Conservation (phyloP, 148 eudicot genomes). For the Chenopodium album region DNA sequence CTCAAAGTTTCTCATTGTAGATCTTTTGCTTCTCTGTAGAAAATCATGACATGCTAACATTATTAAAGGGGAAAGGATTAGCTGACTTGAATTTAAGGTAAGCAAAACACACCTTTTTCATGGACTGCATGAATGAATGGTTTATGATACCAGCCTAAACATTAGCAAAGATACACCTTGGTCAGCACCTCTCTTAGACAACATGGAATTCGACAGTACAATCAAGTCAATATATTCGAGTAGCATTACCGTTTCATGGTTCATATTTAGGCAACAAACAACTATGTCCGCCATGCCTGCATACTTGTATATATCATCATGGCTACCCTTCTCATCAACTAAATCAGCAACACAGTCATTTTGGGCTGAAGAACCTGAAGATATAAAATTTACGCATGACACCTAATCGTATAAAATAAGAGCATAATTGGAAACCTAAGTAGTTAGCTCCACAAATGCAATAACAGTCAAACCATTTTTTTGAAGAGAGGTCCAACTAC, state of each 20-base stretch:
- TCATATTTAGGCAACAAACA: slow-evolving; percentile 82
- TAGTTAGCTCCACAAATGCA: background rate
- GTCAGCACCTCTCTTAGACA: slow-evolving; percentile 2
- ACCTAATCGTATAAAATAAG: slow-evolving; percentile 2
- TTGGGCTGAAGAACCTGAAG: slow-evolving; percentile 30
- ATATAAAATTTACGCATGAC: slow-evolving; percentile 2
- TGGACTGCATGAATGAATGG: slow-evolving; percentile 65
- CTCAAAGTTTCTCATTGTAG: slow-evolving; percentile 5
- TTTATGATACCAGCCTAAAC: slow-evolving; percentile 76
- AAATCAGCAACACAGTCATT: slow-evolving; percentile 39
- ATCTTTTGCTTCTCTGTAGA: background rate
- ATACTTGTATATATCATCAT: slow-evolving; percentile 62
- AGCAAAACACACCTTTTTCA: slow-evolving; percentile 71
- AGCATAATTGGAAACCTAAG: background rate
- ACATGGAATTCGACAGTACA: background rate
- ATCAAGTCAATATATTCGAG: slow-evolving; percentile 7
- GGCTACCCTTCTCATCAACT: slow-evolving; percentile 88
- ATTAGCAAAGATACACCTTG: slow-evolving; percentile 19
- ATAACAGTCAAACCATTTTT: slow-evolving; percentile 36
- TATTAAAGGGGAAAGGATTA: background rate
- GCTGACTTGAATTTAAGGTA: background rate
- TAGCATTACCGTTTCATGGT: slow-evolving; percentile 63
- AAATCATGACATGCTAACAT: background rate
- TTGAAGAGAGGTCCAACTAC: slow-evolving; percentile 60
- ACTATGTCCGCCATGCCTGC: slow-evolving; percentile 86